These are phyloP conservation scores for Paraphaeosphaeria minitans DNA, from an alignment of 2,329 filamentous ascomycete species.

Conservation along the genomic window DNA sequence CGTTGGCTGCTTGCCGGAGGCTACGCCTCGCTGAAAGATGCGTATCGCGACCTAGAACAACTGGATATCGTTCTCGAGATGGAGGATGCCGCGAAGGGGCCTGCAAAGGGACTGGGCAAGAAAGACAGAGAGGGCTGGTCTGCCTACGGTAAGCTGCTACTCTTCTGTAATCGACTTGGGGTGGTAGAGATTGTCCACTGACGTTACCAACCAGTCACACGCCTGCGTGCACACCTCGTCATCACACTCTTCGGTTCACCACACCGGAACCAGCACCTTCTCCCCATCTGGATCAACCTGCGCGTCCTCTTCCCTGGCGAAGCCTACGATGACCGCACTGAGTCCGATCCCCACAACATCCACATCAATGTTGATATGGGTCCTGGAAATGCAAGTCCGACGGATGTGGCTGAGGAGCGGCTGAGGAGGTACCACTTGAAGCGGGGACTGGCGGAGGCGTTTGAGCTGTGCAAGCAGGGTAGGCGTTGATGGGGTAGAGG, in stretches of 20 bases:
- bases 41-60: conserved; percentile 25
- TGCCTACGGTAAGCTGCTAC: conserved; percentile 10
- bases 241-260: conserved; percentile 18
- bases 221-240: conserved; percentile 18
- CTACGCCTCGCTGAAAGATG: conserved; percentile 24
- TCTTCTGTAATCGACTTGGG: not conserved
- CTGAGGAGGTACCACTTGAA: conserved; percentile 10
- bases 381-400: not conserved
- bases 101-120: conserved; percentile 21
- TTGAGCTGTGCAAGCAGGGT: conserved; percentile 25
- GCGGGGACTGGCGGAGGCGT: conserved; percentile 18
- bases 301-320: conserved; percentile 33
- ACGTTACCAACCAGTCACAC: conserved; percentile 14
- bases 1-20: conserved; percentile 28
- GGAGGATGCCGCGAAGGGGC: conserved; percentile 18
- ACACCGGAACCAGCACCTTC: conserved; percentile 11
- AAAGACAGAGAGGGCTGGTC: conserved; percentile 24
- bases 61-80: conserved; percentile 34
- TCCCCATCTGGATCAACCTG: conserved; percentile 33
- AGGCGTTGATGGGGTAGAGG: not conserved
- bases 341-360: not conserved
- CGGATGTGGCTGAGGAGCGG: conserved; percentile 9
- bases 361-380: not conserved
- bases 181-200: not conserved
- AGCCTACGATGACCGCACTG: conserved; percentile 14